Conservation (phyloP, 805 yeast species). For the Brettanomyces sp. region DNA sequence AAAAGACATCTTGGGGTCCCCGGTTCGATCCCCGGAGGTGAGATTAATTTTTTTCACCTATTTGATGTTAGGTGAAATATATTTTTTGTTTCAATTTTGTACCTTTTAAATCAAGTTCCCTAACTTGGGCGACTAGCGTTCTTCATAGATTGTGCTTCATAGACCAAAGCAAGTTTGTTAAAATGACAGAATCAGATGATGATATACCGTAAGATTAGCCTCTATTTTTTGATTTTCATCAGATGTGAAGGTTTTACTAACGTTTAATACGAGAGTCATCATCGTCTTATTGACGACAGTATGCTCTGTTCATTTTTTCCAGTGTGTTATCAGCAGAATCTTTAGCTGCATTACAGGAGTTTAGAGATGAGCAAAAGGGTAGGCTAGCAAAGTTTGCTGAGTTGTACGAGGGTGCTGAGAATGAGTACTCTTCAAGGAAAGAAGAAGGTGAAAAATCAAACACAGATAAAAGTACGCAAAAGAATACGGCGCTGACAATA, state of each 20-base stretch:
- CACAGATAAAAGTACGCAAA: background rate
- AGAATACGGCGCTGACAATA: constrained; percentile 29
- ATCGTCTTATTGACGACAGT: background rate
- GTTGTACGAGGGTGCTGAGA: constrained; percentile 49
- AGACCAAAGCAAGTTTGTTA: too few relatives aligned
- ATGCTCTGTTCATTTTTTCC: background rate
- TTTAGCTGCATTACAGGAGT: constrained; percentile 52
- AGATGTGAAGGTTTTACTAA: background rate
- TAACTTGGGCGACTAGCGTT: too few relatives aligned
- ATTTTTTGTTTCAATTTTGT: too few relatives aligned
- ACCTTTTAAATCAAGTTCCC: too few relatives aligned
- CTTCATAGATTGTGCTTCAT: too few relatives aligned
- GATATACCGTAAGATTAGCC: constrained; percentile 19
- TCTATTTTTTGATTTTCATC: background rate
- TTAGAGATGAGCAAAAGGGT: constrained; percentile 52
- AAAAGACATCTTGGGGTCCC: constrained; percentile 4
- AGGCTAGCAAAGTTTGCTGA: constrained; percentile 47
- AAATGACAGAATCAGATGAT: constrained; percentile 18
- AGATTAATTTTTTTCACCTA: constrained; percentile 1
- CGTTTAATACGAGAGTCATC: background rate
- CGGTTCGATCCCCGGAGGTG: constrained; percentile 6
- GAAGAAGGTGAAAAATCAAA: background rate
- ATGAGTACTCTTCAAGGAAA: constrained; percentile 31
- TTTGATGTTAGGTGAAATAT: background rate
- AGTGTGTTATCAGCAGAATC: constrained; percentile 39